Base-by-base conservation (phyloP, 805 yeast species). In the Metahyphopichia silvanorum region DNA sequence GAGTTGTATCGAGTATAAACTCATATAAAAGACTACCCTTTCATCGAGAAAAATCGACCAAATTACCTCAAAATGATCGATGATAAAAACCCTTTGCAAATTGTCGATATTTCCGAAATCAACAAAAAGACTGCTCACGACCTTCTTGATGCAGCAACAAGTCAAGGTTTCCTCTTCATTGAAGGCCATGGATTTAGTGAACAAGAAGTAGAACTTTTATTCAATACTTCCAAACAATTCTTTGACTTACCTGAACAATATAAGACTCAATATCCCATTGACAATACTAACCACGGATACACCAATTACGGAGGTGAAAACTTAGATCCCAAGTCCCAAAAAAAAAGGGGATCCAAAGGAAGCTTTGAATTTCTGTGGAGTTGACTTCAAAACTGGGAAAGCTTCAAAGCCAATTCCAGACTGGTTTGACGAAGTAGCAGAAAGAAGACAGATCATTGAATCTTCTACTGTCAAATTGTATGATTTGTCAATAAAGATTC, bases 131-230 rank as follows among this genome's bases (percentile, higher is more conserved):
- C 81, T 0, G 82, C 79, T 1, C 65, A 63, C 6, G 59, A 69
- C 35, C 64, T 83, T 16, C 62, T 79, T 3, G 59, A 66, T 6
- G 86, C 86, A 1, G 82, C 82, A 8, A 57, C 70, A n/a, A 55
- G 73, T 2, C 81, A 78, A 40, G 87, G 87, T 1, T 81, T 81
- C 46, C 56, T 81, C 11, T 78, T 78, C 35, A 63, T 81, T 4
- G 83, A 79, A 43, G 87, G 87, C 5, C 82, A 79, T 42, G 79
- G 69, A n/a, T 77, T 81, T 47, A 55, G 74, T 1, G 71, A 68
- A 37, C 51, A 59, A 6, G 85, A 80, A 37, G 79, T 80, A 9
- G 69, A 71, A 25, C 52, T 51, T 2, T 50, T 74, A 27, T 79
- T 80, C 40, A 53, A 49, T n/a, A 35, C 76, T 20, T 73, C 82